A percentile compares a stretch with the other conserved stretches of the same genome.
phyloP scores from a whole-genome alignment of 208 protist genomes.

The Balamuthia mandrillaris region DNA sequence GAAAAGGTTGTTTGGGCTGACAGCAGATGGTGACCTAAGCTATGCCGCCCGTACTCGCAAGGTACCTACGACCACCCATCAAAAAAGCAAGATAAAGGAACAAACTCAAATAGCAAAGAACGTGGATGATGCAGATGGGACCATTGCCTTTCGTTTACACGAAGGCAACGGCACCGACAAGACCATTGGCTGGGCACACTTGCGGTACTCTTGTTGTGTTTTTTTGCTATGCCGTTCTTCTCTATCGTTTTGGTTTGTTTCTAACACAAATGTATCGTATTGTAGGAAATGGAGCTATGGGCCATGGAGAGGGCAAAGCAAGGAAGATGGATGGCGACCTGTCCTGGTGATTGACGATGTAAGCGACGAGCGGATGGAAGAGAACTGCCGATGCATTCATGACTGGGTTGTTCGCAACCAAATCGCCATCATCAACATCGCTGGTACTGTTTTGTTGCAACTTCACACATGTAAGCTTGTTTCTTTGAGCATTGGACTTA shows the following conservation, averaged over 20 bases:
- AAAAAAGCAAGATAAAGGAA: neutral
- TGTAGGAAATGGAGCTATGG: neutral
- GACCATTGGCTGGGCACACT: conserved; percentile 15
- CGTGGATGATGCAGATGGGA: conserved; percentile 19
- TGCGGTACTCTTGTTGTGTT: no score
- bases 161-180: conserved; percentile 19
- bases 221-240: neutral
- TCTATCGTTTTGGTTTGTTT: neutral
- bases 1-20: neutral
- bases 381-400: neutral
- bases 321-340: conserved; percentile 16
- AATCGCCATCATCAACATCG: conserved; percentile 25
- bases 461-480: no score
- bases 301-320: neutral
- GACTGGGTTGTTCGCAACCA: neutral
- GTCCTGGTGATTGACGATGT: conserved; percentile 30
- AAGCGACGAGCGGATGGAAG: conserved; percentile 3
- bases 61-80: neutral
- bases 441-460: neutral
- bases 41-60: conserved; percentile 30
- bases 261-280: neutral
- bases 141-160: conserved; percentile 28
- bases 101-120: neutral
- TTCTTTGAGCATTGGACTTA: conserved; percentile 5
- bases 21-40: neutral